Evolutionary conservation across 2,329 filamentous ascomycete genomes (phyloP).

Genomic region (Scortechinia acanthostroma): DNA sequence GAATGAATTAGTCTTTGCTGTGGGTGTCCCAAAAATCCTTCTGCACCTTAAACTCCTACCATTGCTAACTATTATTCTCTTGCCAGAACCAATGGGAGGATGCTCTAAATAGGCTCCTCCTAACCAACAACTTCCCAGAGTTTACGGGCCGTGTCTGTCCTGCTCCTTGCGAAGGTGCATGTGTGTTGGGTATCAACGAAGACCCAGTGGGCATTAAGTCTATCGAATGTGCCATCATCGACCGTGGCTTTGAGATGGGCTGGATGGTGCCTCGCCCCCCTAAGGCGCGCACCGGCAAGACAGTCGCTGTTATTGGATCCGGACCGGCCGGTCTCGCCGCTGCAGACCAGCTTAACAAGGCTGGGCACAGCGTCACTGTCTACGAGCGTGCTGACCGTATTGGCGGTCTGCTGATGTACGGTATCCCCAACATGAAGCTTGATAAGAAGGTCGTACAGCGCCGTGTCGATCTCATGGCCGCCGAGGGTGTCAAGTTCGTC

Average conservation of each 20-base stretch:
- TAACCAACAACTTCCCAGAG: constrained; percentile 98
- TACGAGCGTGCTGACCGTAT: constrained; percentile 88
- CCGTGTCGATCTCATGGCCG: constrained; percentile 87
- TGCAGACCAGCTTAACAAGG: constrained; percentile 90
- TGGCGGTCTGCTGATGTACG: constrained; percentile 93
- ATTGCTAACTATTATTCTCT: too few relatives aligned
- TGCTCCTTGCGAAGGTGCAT: constrained; percentile 91
- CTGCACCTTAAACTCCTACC: too few relatives aligned
- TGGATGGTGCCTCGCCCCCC: constrained; percentile 89
- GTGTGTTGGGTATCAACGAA: constrained; percentile 91
- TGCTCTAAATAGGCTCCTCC: constrained; percentile 80
- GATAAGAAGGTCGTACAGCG: constrained; percentile 96
- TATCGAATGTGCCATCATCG: constrained; percentile 95
- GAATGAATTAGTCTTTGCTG: constrained; percentile 78
- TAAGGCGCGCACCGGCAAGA: constrained; percentile 77
- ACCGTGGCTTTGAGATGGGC: constrained; percentile 93
- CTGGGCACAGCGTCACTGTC: constrained; percentile 79
- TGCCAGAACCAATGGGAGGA: constrained; percentile 78
- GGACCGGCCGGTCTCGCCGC: constrained; percentile 84
- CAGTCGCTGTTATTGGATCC: constrained; percentile 80
- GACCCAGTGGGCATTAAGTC: constrained; percentile 97
- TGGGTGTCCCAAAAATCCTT: too few relatives aligned
- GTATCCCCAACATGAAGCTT: constrained; percentile 98
- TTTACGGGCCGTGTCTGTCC: constrained; percentile 96
- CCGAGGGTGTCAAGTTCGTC: constrained; percentile 78